Evolutionary conservation across 2,329 filamentous ascomycete genomes (phyloP).

Genomic region (Sporothrix mexicana): DNA sequence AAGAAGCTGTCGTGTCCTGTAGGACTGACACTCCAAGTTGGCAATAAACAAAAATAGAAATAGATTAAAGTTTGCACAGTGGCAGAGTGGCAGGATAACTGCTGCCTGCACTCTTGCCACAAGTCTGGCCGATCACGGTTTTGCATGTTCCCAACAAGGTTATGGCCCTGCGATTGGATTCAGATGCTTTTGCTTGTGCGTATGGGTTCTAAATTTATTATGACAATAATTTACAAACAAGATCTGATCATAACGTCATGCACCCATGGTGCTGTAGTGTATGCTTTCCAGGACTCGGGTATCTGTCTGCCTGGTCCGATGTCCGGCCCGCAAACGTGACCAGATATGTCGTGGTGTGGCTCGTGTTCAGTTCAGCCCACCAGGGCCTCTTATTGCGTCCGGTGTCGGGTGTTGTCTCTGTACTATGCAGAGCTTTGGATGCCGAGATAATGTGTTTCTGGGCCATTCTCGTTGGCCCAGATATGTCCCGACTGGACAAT

Average conservation of each 20-base stretch:
- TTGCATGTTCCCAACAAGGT: not conserved
- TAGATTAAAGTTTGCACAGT: not conserved
- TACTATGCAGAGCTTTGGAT: not conserved
- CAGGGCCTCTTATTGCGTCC: not conserved
- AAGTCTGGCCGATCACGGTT: not conserved
- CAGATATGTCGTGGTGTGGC: not conserved
- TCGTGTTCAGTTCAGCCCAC: not conserved
- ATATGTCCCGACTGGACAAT: not conserved
- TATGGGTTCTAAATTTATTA: not conserved
- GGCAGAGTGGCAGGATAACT: not conserved
- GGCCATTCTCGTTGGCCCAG: too few relatives aligned
- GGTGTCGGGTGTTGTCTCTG: not conserved
- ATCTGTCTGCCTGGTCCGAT: conserved; percentile 4
- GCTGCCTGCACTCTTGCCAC: not conserved
- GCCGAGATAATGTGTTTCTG: not conserved
- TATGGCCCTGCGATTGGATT: too few relatives aligned
- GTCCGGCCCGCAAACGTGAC: not conserved
- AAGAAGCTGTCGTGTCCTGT: not conserved
- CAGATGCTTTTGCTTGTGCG: not conserved
- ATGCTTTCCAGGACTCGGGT: not conserved
- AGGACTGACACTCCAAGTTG: not conserved
- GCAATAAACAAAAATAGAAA: not conserved
- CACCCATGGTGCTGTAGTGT: not conserved
- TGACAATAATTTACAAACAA: conserved; percentile 5
- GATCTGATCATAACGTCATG: conserved; percentile 12